Evolutionary conservation across 306 rosid genomes (phyloP).

Genomic region (Vigna nakashimae): DNA sequence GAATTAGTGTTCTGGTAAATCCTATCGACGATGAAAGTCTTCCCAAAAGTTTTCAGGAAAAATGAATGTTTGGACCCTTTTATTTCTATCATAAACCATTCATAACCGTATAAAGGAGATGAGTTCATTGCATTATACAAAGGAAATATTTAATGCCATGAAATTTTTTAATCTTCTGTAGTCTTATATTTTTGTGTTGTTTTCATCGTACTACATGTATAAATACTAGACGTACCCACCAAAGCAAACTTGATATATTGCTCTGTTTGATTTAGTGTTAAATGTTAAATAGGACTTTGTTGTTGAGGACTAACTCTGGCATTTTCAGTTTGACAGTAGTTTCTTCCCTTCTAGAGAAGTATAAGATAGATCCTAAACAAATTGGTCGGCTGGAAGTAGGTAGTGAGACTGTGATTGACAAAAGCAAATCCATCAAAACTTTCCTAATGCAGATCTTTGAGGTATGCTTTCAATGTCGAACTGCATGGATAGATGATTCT

Average conservation of each 20-base stretch:
- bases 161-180: neutral
- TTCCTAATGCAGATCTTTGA: slow-evolving; percentile 91
- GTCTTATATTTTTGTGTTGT: slow-evolving; percentile 20
- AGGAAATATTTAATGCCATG: neutral
- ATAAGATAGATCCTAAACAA: slow-evolving; percentile 72
- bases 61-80: no score
- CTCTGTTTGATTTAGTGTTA: slow-evolving; percentile 18
- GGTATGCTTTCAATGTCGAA: slow-evolving; percentile 51
- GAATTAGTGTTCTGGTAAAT: no score
- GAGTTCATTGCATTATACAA: slow-evolving; percentile 4
- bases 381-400: slow-evolving; percentile 96
- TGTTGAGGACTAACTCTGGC: slow-evolving; percentile 39
- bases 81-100: neutral
- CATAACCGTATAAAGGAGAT: slow-evolving; percentile 8
- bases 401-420: slow-evolving; percentile 93
- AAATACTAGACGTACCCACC: slow-evolving; percentile 1
- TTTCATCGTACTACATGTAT: slow-evolving; percentile 4
- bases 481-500: slow-evolving; percentile 2
- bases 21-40: no score
- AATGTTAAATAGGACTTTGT: neutral
- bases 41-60: no score
- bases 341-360: slow-evolving; percentile 77
- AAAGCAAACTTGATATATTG: slow-evolving; percentile 9
- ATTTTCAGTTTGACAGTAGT: slow-evolving; percentile 84
- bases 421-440: slow-evolving; percentile 94